phyloP scores from a whole-genome alignment of 192 early-diverging fungal genomes.

The Pecoramyces ruminantium region DNA sequence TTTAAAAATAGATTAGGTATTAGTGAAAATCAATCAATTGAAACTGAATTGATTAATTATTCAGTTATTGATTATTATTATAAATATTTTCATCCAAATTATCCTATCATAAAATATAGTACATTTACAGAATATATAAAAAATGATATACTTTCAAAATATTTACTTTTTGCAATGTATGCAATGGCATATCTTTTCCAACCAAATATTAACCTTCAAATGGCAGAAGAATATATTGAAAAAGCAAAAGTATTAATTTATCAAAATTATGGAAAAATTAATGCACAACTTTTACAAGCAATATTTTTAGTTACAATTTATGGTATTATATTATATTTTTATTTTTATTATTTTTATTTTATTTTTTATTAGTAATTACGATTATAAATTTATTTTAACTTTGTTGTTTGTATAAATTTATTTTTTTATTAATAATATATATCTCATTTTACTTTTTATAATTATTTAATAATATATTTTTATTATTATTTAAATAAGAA shows the following conservation, averaged over 20 bases:
- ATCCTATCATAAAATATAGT: background rate
- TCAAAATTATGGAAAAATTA: background rate
- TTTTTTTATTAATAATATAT: no score
- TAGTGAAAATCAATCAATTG: background rate
- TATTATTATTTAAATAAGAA: no score
- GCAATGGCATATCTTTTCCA: background rate
- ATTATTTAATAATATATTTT: no score
- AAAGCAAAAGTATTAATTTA: background rate
- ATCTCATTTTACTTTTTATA: no score
- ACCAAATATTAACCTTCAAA: background rate
- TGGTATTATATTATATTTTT: background rate
- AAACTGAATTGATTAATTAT: background rate
- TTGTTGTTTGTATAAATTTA: no score
- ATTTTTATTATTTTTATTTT: no score
- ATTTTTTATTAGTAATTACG: no score
- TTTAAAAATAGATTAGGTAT: background rate
- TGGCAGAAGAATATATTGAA: background rate
- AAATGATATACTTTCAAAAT: background rate
- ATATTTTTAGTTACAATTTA: background rate
- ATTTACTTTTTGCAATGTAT: background rate
- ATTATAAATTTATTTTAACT: no score
- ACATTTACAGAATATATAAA: background rate
- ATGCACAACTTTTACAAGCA: background rate
- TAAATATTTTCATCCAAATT: background rate
- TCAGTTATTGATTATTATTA: background rate